These are phyloP conservation scores for Thymus mandschuricus DNA, from an alignment of 257 asterid genomes.

Conservation along the genomic window DNA sequence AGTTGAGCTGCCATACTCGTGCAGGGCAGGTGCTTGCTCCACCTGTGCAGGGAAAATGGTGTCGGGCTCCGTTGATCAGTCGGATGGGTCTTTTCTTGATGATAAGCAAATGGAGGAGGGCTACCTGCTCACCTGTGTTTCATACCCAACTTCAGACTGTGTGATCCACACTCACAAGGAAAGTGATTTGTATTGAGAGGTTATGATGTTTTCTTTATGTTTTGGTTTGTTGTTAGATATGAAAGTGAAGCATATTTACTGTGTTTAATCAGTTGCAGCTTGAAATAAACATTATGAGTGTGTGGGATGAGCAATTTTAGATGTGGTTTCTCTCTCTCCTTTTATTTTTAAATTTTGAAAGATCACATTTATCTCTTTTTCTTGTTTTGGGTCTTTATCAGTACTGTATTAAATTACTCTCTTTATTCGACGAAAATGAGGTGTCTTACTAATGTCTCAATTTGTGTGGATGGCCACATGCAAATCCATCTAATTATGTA, in stretches of 20 bases:
- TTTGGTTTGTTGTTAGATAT: conserved; percentile 12
- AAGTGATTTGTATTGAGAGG: conserved; percentile 54
- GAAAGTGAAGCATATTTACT: conserved; percentile 12
- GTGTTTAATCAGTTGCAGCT: conserved; percentile 22
- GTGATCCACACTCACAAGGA: conserved; percentile 82
- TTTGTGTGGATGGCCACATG: too few relatives aligned
- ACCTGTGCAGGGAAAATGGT: conserved; percentile 77
- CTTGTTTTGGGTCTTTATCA: too few relatives aligned
- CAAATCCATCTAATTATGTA: too few relatives aligned
- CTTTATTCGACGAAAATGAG: too few relatives aligned
- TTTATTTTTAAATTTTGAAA: too few relatives aligned
- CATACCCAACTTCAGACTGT: conserved; percentile 76
- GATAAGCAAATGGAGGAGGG: conserved; percentile 60
- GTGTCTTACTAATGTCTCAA: too few relatives aligned
- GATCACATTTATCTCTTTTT: too few relatives aligned
- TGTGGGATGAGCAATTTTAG: conserved; percentile 12
- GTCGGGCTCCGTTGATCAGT: conserved; percentile 67
- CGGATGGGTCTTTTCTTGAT: conserved; percentile 74
- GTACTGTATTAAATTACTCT: too few relatives aligned
- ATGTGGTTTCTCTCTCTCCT: not conserved
- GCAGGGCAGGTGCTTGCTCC: conserved; percentile 92
- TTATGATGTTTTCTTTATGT: conserved; percentile 18
- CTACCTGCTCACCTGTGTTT: conserved; percentile 65
- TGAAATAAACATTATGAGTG: not conserved
- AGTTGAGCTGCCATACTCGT: conserved; percentile 76